These are phyloP conservation scores for Tilletia setariae DNA, from an alignment of 1,284 basidiomycete species.

Conservation along the genomic window DNA sequence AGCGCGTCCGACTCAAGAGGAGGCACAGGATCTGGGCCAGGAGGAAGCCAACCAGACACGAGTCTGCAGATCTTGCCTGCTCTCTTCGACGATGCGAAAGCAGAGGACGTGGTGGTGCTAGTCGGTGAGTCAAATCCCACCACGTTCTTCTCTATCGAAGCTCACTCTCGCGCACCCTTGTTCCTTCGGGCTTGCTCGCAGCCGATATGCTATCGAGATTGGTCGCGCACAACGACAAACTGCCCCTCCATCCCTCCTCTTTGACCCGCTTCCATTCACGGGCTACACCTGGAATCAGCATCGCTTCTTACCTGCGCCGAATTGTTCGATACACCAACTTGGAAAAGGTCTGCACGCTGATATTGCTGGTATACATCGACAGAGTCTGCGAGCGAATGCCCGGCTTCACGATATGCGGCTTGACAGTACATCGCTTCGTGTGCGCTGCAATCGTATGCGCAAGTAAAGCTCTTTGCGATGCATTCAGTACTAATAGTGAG, in stretches of 20 bases:
- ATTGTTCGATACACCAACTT: constrained; percentile 52
- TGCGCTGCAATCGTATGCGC: constrained; percentile 52
- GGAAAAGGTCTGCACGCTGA: constrained; percentile 50
- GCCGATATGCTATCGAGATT: constrained; percentile 51
- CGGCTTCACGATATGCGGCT: constrained; percentile 51
- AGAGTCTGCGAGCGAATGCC: constrained; percentile 49
- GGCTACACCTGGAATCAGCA: constrained; percentile 48
- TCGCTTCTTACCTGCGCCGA: constrained; percentile 47
- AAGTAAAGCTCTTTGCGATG: constrained; percentile 51
- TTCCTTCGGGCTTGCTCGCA: constrained; percentile 15
- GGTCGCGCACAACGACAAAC: constrained; percentile 49
- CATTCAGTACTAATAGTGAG: constrained; percentile 51
- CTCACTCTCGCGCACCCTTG: background rate
- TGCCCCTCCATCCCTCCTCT: constrained; percentile 49
- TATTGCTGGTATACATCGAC: constrained; percentile 53
- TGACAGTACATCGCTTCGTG: constrained; percentile 53
- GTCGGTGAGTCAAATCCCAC: constrained; percentile 30
- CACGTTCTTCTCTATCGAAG: background rate
- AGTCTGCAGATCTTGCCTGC: constrained; percentile 29
- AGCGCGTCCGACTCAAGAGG: too few relatives aligned
- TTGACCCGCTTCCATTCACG: constrained; percentile 53
- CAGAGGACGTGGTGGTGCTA: constrained; percentile 46
- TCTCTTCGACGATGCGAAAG: constrained; percentile 47
- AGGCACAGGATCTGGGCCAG: too few relatives aligned
- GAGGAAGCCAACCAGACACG: background rate